Percentiles rank a stretch among this genome's conserved stretches.
Conservation (phyloP, 2,329 filamentous ascomycete genomes). For the Aspergillus sp. region DNA sequence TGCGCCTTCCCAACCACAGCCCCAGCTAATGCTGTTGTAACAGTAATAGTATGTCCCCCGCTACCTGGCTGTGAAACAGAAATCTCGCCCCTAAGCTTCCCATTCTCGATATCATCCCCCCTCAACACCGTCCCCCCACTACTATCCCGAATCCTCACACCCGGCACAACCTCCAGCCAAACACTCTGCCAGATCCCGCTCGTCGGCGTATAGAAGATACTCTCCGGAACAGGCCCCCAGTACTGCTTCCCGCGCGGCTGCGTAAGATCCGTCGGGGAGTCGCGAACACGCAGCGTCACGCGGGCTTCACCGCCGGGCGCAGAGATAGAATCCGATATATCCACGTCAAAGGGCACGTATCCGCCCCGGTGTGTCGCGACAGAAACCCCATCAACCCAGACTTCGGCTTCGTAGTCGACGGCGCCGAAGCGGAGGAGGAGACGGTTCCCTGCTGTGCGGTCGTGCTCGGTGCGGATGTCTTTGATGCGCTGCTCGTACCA, state of each 20-base stretch:
- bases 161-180: slow-evolving; percentile 60
- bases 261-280: slow-evolving; percentile 63
- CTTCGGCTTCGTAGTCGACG: slow-evolving; percentile 51
- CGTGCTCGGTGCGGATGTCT: slow-evolving; percentile 49
- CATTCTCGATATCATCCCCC: slow-evolving; percentile 55
- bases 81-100: slow-evolving; percentile 53
- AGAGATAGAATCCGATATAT: slow-evolving; percentile 48
- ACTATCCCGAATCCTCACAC: slow-evolving; percentile 56
- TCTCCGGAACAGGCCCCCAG: slow-evolving; percentile 53
- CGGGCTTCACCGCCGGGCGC: slow-evolving; percentile 24
- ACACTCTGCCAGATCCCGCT: slow-evolving; percentile 75
- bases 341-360: slow-evolving; percentile 62
- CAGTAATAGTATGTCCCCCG: slow-evolving; percentile 49
- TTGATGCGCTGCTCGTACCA: slow-evolving; percentile 62
- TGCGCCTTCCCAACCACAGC: slow-evolving; percentile 45
- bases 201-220: slow-evolving; percentile 69
- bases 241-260: slow-evolving; percentile 69
- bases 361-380: slow-evolving; percentile 58
- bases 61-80: slow-evolving; percentile 39
- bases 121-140: slow-evolving; percentile 61
- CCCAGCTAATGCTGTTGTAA: slow-evolving; percentile 56
- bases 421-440: slow-evolving; percentile 50
- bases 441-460: slow-evolving; percentile 41
- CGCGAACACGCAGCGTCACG: slow-evolving; percentile 59
- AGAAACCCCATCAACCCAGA: slow-evolving; percentile 57